A percentile compares a stretch with the other conserved stretches of the same genome.
Evolutionary conservation across 306 rosid genomes (phyloP).

Genomic region (apple (Malus domestica)): DNA sequence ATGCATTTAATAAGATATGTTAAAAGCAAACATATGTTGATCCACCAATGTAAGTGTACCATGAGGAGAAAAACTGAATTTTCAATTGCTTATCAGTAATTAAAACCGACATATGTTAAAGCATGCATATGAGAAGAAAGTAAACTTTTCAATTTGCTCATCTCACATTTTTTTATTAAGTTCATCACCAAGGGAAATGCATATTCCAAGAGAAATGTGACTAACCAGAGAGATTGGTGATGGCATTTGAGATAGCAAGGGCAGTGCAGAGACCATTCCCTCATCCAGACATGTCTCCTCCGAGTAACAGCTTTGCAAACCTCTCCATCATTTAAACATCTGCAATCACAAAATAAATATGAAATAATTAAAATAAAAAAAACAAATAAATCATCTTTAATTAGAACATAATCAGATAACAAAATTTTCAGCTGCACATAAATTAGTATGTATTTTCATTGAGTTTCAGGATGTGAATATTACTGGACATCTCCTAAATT

Average conservation of each 20-base stretch:
- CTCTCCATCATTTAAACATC: constrained; percentile 95
- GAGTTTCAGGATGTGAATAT: neutral
- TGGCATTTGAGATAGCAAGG: constrained; percentile 86
- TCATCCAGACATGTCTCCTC: constrained; percentile 97
- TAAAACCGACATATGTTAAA: no score
- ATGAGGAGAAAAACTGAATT: no score
- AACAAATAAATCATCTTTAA: neutral
- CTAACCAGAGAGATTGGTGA: constrained; percentile 92
- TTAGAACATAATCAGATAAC: neutral
- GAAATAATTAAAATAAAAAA: neutral
- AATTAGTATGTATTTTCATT: neutral
- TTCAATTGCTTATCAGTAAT: no score
- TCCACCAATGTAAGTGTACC: no score
- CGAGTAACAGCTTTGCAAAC: constrained; percentile 80
- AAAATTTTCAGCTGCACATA: neutral
- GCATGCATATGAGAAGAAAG: no score
- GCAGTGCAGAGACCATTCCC: constrained; percentile 95
- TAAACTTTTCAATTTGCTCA: no score
- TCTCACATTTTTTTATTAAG: no score
- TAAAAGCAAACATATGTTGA: no score
- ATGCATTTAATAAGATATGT: no score
- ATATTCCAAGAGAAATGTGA: neutral
- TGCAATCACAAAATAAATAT: neutral
- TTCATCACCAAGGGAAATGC: neutral
- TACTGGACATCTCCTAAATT: neutral